Base-by-base conservation (phyloP, 2,329 filamentous ascomycete species). In the Penicillium sumatraense region DNA sequence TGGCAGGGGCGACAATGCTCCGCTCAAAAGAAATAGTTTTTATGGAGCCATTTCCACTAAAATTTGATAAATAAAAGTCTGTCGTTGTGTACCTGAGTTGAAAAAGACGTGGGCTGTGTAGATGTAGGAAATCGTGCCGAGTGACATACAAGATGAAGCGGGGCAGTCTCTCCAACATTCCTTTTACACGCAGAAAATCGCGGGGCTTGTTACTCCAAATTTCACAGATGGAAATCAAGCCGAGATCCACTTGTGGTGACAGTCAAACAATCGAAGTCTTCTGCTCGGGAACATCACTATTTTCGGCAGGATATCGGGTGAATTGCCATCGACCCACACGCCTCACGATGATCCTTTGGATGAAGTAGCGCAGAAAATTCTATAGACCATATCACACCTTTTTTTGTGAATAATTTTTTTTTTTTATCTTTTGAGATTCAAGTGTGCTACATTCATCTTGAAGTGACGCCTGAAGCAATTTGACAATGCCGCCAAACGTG, bases 401-500 rank as follows among this genome's bases (percentile, higher is more conserved):
- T 5, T 6, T 5, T 29, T 29, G 26, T 6, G 6, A 11, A 29
- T 6, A 29, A 29, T 29, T 29, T 11, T 29, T 29, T 11, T 9
- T 38, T 38, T 38, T 20, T 21, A 18, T 20, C 10, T 5, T 5
- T 38, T 16, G 4, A 14, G n/a, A 20, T 5, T 38, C 35, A 8
- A 14, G n/a, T 38, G n/a, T 6, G 18, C 3, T 26, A n/a, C 38
- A 53, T 47, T 11, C 1, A 16, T 18, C 23, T 35, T 21, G 38
- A 29, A 11, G 5, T 29, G 26, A 6, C 11, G 13, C 13, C n/a
- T 14, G 33, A 38, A 38, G 6, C 13, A 18, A 20, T 18, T 8
- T 20, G 27, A 16, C 10, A 57, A 78, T 70, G 36, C 44, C 54
- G 18, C 54, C 54, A 38, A 48, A 10, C 18, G 24, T 59, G 3